Evolutionary conservation across 805 yeast species (phyloP).

Genomic region (Candida caryicola): DNA sequence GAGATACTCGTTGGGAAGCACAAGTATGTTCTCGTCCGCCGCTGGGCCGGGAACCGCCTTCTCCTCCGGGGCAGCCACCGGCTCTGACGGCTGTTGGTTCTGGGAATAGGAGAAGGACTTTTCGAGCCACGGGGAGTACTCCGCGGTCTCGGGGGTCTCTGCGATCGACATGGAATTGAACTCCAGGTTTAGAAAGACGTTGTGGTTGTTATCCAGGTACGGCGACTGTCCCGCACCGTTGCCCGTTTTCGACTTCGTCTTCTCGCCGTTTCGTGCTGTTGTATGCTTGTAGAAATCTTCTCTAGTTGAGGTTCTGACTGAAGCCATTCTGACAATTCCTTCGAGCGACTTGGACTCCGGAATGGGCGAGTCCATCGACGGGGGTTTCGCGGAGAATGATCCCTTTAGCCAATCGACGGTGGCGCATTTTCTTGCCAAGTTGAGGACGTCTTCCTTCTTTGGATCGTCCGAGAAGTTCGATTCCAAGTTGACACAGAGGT

Average conservation of each 20-base stretch:
- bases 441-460: conserved; percentile 7
- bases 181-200: conserved; percentile 20
- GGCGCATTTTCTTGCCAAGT: conserved; percentile 34
- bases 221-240: background rate
- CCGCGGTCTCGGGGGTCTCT: background rate
- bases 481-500: conserved; percentile 37
- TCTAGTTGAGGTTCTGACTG: conserved; percentile 33
- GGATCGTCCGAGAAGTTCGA: background rate
- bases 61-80: too few relatives aligned
- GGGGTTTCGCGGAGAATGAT: background rate
- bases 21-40: conserved; percentile 20
- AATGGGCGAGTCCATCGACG: background rate
- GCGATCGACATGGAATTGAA: conserved; percentile 3
- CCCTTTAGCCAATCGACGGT: conserved; percentile 29
- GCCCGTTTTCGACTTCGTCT: background rate
- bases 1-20: conserved; percentile 33
- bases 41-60: background rate
- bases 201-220: conserved; percentile 24
- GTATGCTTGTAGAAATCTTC: conserved; percentile 37
- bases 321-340: conserved; percentile 22
- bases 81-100: background rate
- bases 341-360: background rate
- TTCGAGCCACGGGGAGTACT: background rate
- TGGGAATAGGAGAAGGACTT: background rate
- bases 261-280: conserved; percentile 23